Percentiles rank a stretch among this genome's conserved stretches.
Conservation (phyloP, 495 filamentous ascomycete species). For the Evansstolkia leycettana region DNA sequence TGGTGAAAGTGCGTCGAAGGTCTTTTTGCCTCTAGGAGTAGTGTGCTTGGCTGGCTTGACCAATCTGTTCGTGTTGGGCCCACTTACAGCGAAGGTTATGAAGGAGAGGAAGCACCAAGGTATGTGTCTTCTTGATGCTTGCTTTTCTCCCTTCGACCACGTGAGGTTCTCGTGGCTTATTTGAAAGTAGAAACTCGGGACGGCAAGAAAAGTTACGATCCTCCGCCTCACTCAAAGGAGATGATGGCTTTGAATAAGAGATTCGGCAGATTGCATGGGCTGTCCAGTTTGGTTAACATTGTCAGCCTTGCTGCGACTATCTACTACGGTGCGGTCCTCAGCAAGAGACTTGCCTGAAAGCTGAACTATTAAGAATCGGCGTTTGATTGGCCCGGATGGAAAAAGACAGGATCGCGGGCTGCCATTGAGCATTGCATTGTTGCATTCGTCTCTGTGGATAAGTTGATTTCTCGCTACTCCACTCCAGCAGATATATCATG, state of each 20-base stretch:
- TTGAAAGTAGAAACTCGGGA: slow-evolving; percentile 52
- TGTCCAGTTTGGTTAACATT: slow-evolving; percentile 64
- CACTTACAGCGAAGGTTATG: slow-evolving; percentile 61
- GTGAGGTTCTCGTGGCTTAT: too few species aligned
- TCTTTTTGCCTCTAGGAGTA: slow-evolving; percentile 51
- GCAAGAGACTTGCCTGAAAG: slow-evolving; percentile 39
- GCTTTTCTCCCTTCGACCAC: not conserved
- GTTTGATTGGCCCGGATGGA: too few species aligned
- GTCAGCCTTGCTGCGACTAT: slow-evolving; percentile 50
- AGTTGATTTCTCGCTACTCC: not conserved
- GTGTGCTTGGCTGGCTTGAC: slow-evolving; percentile 50
- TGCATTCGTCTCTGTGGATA: not conserved
- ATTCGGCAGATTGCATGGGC: slow-evolving; percentile 69
- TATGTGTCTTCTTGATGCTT: slow-evolving; percentile 18
- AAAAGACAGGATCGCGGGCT: too few species aligned
- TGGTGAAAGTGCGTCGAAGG: slow-evolving; percentile 40
- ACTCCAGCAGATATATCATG: too few species aligned
- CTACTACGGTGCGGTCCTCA: slow-evolving; percentile 61
- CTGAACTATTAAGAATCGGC: too few species aligned
- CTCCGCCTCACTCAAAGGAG: slow-evolving; percentile 60
- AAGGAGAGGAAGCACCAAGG: slow-evolving; percentile 63
- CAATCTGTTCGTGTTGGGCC: slow-evolving; percentile 59
- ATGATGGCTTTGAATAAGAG: slow-evolving; percentile 71
- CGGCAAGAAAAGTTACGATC: slow-evolving; percentile 72
- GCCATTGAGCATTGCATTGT: not conserved